A percentile compares a stretch with the other conserved stretches of the same genome.
phyloP scores from a whole-genome alignment of 2,329 filamentous ascomycete genomes.

The Cytospora piceae region DNA sequence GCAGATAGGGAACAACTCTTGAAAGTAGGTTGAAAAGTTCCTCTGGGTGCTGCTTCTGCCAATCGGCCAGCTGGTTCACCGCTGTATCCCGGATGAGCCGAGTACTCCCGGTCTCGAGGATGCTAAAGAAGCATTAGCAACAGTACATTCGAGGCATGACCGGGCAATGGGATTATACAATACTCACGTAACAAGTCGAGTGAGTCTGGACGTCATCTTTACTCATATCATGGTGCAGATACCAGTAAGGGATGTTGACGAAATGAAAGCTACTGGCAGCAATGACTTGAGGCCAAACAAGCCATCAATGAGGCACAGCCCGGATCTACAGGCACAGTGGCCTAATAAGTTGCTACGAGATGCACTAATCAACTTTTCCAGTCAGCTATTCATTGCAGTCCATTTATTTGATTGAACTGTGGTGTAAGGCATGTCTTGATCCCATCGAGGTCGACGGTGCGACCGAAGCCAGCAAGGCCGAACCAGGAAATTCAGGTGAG shows the following conservation, averaged over 20 bases:
- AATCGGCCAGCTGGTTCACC: conserved; percentile 93
- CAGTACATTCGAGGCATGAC: background rate
- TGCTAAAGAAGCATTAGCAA: conserved; percentile 53
- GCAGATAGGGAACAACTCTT: conserved; percentile 90
- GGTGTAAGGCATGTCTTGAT: background rate
- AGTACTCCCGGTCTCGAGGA: conserved; percentile 97
- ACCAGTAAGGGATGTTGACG: conserved; percentile 3
- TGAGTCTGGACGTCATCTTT: conserved; percentile 70
- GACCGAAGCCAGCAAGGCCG: background rate
- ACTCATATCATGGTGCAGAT: conserved; percentile 40
- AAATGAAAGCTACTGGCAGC: conserved; percentile 26
- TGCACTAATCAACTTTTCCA: conserved; percentile 1
- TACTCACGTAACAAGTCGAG: conserved; percentile 85
- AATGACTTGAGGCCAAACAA: conserved; percentile 17
- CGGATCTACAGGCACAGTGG: conserved; percentile 10
- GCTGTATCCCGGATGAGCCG: conserved; percentile 95
- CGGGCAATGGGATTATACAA: background rate
- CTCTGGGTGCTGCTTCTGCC: conserved; percentile 97
- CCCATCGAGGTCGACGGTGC: background rate
- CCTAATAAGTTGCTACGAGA: background rate
- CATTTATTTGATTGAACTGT: background rate
- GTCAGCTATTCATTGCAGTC: conserved; percentile 3
- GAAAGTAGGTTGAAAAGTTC: conserved; percentile 95
- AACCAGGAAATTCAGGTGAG: conserved; percentile 10
- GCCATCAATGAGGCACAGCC: conserved; percentile 27